Conservation (phyloP, 148 eudicot species). For the Linanthus parryae region DNA sequence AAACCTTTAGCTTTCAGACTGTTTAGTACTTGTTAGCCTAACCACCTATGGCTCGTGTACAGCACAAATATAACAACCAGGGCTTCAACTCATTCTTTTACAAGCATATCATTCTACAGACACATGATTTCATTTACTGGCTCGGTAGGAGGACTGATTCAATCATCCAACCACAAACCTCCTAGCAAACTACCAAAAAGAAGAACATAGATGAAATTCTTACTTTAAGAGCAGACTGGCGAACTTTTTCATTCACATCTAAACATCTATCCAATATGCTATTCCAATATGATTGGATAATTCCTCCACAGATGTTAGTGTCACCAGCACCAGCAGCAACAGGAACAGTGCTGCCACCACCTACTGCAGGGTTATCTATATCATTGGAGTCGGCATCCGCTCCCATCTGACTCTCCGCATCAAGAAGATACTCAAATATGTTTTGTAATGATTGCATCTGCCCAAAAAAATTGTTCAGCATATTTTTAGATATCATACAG, state of each 20-base stretch:
- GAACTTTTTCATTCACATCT: slow-evolving; percentile 83
- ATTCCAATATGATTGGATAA: slow-evolving; percentile 83
- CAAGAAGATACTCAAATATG: slow-evolving; percentile 89
- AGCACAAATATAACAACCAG: too few relatives aligned
- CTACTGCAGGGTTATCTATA: slow-evolving; percentile 28
- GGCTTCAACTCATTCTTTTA: neutral
- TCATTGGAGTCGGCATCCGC: slow-evolving; percentile 35
- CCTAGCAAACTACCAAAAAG: neutral
- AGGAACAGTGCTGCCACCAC: slow-evolving; percentile 63
- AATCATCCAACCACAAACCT: neutral
- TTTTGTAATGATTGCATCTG: slow-evolving; percentile 94
- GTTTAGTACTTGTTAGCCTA: neutral
- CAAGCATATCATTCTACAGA: neutral
- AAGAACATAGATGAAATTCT: slow-evolving; percentile 7
- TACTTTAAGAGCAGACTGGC: slow-evolving; percentile 78
- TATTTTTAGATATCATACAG: neutral
- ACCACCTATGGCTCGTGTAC: neutral
- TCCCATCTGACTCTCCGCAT: slow-evolving; percentile 80
- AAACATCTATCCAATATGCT: slow-evolving; percentile 75
- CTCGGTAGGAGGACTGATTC: neutral
- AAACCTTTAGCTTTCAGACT: neutral
- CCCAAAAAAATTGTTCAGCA: slow-evolving; percentile 18
- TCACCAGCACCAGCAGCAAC: slow-evolving; percentile 99
- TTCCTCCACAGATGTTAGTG: slow-evolving; percentile 93
- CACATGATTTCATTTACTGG: neutral